Base-by-base conservation (phyloP, 768 basidiomycete genomes). In the Amanita molliuscula region DNA sequence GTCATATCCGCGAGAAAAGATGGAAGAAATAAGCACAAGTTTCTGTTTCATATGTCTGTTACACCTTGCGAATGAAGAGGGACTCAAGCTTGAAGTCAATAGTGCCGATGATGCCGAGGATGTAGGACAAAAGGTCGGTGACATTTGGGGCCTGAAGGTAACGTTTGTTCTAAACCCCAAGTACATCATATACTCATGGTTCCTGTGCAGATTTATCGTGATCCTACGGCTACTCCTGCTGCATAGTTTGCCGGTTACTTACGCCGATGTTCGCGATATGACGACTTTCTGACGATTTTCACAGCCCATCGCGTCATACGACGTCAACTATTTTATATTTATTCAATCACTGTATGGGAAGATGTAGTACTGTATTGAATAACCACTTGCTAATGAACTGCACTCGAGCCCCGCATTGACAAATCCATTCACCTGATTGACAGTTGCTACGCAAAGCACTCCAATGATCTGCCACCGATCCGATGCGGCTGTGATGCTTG, bases 31-130 rank as follows among this genome's bases (percentile, higher is more conserved):
- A 62, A 96, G 93, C 63, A 98, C 96, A 13, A 95, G 91, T 55
- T 98, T 95, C 81, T 98, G 95, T 64, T 99, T 98, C 72, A 99
- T 98, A 63, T 98, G 96, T 61, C 71, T 98, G 21, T 70, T 99
- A 15, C 96, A 98, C 69, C 68, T 98, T 38, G 95, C 95, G 15
- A 98, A 99, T 62, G 96, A 98, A 67, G 88, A 91, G 59, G 96
- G 95, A 1, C 73, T 98, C 44, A 87, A 85, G 61, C 76, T 99
- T 31, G 86, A 78, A 63, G 64, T 79, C 53, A 63, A 70, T 5
- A 44, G 67, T 54, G 62, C 68, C 56, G 61, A 67, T 13, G 63
- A 70, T 43, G 67, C 71, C 45, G 55, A 69, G 48, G 72, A 54
- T 1, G 64, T 52, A 10, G 63, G 66, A 8, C 70, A 69, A 59